phyloP scores from a whole-genome alignment of 495 filamentous ascomycete species.

The Neurospora sp. region DNA sequence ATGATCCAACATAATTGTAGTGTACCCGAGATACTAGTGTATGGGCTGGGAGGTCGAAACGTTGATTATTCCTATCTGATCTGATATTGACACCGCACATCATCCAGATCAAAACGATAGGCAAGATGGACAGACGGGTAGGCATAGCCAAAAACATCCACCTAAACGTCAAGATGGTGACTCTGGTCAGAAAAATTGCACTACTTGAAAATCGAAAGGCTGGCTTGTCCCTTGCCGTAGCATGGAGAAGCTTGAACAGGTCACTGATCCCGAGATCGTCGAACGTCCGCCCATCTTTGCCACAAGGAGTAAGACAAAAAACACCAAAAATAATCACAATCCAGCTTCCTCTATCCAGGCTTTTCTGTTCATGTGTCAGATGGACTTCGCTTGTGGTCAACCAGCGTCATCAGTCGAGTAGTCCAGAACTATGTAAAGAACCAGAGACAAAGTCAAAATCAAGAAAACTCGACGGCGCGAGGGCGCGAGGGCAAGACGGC shows the following conservation, averaged over 20 bases:
- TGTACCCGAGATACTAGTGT: not conserved
- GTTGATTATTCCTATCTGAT: not conserved
- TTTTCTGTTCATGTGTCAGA: not conserved
- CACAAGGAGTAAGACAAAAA: not conserved
- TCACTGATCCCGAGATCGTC: not conserved
- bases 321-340: not conserved
- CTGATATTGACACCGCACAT: not conserved
- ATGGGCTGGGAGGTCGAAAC: not conserved
- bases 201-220: not conserved
- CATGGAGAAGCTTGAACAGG: not conserved
- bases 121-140: not conserved
- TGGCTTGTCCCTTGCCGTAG: not conserved
- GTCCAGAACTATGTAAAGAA: not conserved
- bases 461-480: not conserved
- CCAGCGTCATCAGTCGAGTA: not conserved
- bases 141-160: not conserved
- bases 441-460: not conserved
- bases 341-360: not conserved
- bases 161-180: not conserved
- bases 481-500: too few relatives aligned
- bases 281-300: not conserved
- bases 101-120: not conserved
- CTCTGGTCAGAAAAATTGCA: not conserved
- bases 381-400: not conserved
- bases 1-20: not conserved